A percentile compares a stretch with the other conserved stretches of the same genome.
phyloP scores from a whole-genome alignment of 257 asterid species.

The Nicotiana otophora region DNA sequence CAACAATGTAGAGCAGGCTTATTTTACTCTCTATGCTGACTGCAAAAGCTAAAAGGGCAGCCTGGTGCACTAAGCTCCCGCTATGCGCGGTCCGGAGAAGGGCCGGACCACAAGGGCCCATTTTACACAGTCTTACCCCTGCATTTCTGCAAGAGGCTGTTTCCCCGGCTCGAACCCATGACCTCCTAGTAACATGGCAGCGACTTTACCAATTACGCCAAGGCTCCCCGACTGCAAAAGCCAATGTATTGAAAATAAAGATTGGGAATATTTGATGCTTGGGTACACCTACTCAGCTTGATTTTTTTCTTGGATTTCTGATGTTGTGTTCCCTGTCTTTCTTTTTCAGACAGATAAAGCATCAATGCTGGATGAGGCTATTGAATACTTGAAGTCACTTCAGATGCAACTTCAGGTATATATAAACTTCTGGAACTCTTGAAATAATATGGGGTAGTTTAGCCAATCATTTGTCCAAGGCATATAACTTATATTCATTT shows the following conservation, averaged over 20 bases:
- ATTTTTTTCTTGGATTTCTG: neutral
- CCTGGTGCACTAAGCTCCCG: too few species aligned
- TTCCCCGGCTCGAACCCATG: too few species aligned
- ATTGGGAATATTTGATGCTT: neutral
- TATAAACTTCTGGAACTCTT: slow-evolving; percentile 15
- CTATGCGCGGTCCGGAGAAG: too few species aligned
- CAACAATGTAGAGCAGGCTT: neutral
- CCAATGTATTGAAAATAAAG: neutral
- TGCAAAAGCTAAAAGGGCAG: neutral
- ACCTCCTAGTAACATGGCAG: too few species aligned
- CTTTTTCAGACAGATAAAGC: slow-evolving; percentile 72
- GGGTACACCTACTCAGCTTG: neutral
- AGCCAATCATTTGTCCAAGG: neutral
- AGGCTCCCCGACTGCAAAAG: neutral
- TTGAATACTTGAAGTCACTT: slow-evolving; percentile 81
- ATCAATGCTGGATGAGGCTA: slow-evolving; percentile 83
- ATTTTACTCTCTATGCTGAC: neutral
- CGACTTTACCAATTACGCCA: too few species aligned
- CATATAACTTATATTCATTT: neutral
- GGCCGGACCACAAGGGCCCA: too few species aligned
- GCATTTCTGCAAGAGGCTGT: too few species aligned
- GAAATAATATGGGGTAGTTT: neutral
- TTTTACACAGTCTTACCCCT: too few species aligned
- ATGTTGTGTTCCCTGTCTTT: neutral
- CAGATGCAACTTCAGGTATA: slow-evolving; percentile 82